phyloP scores from a whole-genome alignment of 345 rosid species.

The Chamaenerion angustifolium region DNA sequence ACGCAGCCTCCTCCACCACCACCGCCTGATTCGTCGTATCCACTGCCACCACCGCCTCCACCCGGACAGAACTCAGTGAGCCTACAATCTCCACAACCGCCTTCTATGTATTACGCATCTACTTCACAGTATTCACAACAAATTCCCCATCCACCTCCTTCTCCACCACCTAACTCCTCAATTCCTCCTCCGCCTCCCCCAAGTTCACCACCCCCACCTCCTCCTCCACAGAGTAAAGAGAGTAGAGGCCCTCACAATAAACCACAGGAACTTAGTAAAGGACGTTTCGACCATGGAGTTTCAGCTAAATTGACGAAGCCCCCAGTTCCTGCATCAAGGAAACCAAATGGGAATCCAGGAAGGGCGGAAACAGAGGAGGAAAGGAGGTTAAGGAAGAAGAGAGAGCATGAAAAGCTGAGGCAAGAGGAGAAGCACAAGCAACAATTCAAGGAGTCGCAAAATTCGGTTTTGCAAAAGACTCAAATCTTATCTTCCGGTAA shows the following conservation, averaged over 20 bases:
- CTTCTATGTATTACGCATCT: constrained; percentile 32
- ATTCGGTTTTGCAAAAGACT: constrained; percentile 35
- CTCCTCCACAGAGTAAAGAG: constrained; percentile 37
- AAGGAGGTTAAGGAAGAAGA: constrained; percentile 81
- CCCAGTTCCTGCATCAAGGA: constrained; percentile 31
- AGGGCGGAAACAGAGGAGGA: constrained; percentile 88
- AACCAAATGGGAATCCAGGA: constrained; percentile 27
- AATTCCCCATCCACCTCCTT: constrained; percentile 45
- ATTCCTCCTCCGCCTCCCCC: constrained; percentile 83
- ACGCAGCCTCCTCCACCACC: constrained; percentile 55
- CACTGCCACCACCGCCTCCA: constrained; percentile 35
- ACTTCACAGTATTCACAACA: constrained; percentile 34
- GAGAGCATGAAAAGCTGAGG: constrained; percentile 77
- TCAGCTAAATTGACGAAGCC: constrained; percentile 31
- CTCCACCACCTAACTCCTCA: constrained; percentile 39
- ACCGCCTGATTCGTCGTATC: constrained; percentile 42
- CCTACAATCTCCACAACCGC: constrained; percentile 19
- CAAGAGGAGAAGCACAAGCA: constrained; percentile 58
- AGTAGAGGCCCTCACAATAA: constrained; percentile 13
- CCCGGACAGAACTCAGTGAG: constrained; percentile 20
- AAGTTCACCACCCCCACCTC: constrained; percentile 77
- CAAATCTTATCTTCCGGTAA: constrained; percentile 43
- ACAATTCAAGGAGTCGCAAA: constrained; percentile 50
- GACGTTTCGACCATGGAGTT: constrained; percentile 7
- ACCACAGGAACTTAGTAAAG: constrained; percentile 28